A percentile compares a stretch with the other conserved stretches of the same genome.
Evolutionary conservation across 352 stramenopile genomes (phyloP).

Genomic region (Thalassiosira exigua): DNA sequence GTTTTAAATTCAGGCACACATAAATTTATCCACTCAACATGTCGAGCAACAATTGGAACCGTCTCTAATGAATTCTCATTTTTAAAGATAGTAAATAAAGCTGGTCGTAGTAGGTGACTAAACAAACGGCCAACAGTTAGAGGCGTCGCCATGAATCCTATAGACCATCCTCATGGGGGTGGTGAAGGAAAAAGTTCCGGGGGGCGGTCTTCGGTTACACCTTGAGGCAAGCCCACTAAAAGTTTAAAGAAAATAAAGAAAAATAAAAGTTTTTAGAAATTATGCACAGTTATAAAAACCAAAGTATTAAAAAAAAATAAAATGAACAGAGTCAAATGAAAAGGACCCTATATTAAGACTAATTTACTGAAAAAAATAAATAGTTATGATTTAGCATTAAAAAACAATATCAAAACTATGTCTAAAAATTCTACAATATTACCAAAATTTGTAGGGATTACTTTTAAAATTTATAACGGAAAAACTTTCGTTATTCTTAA

Average conservation of each 20-base stretch:
- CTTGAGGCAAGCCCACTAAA: conserved; percentile 60
- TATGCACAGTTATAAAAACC: conserved; percentile 17
- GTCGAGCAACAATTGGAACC: conserved; percentile 61
- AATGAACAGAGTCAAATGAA: conserved; percentile 59
- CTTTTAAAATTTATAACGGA: conserved; percentile 61
- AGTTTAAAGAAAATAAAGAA: conserved; percentile 48
- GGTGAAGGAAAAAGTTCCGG: conserved; percentile 66
- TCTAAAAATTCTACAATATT: conserved; percentile 58
- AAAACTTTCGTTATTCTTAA: conserved; percentile 54
- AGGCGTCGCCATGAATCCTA: conserved; percentile 74
- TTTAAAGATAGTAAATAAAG: conserved; percentile 64
- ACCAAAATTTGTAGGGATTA: conserved; percentile 53
- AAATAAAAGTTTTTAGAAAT: conserved; percentile 49
- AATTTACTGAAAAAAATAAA: conserved; percentile 60
- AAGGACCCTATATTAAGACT: conserved; percentile 55
- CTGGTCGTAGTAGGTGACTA: conserved; percentile 57
- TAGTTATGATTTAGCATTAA: conserved; percentile 9
- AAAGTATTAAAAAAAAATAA: conserved; percentile 42
- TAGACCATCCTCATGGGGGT: conserved; percentile 76
- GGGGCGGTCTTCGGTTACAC: conserved; percentile 48
- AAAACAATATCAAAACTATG: conserved; percentile 53
- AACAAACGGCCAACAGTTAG: conserved; percentile 64
- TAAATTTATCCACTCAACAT: conserved; percentile 38
- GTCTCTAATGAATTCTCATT: conserved; percentile 56
- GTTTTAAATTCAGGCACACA: conserved; percentile 52